Evolutionary conservation across 257 asterid genomes (phyloP), one percentile per base, ranked within the genome.

Genomic region (Solanum pennellii): DNA sequence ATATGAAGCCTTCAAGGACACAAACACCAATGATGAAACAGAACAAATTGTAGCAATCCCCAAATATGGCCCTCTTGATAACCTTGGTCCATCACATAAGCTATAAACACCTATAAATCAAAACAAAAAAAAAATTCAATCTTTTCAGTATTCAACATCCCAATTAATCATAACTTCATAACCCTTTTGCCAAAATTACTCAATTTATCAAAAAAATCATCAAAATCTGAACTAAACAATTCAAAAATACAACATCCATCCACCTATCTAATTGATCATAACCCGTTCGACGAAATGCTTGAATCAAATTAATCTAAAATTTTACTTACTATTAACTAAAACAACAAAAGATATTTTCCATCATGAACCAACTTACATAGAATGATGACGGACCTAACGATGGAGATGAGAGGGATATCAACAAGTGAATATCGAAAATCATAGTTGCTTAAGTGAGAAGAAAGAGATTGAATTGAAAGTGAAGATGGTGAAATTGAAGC

Each of bases 31-130:
- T 41, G 99, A 96, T 82, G 97, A 93, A 39, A 90, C 94, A 71
- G 99, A 93, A 92, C 97, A 97, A 79, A 86, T 89, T 35, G 98
- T 92, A 16, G 98, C 94, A 83, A 93, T 92, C 84, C 94, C 92
- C 92, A 97, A 83, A 87, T 97, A 97, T 87, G 98, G 97, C 66
- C 99, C 98, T 69, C 94, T 89, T 56, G 98, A 95, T 62, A 95
- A 94, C 88, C 93, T 80, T 84, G 99, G 98, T 7, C 99, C 98
- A 89, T 97, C 98, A 91, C 98, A 97, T 37, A 96, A 89, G 72
- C 99, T 92, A 75, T 97, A 97, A 39, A 97, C 99, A 80, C 98
- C 99, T 97, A 9, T 5, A 72, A 72, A 27, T 29, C 68, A 68
- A 65, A 39, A 68, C 33, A 31, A 6, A 37, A 29, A 80, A 76